Conservation (phyloP, 306 rosid species). For the Cicer judaicum region DNA sequence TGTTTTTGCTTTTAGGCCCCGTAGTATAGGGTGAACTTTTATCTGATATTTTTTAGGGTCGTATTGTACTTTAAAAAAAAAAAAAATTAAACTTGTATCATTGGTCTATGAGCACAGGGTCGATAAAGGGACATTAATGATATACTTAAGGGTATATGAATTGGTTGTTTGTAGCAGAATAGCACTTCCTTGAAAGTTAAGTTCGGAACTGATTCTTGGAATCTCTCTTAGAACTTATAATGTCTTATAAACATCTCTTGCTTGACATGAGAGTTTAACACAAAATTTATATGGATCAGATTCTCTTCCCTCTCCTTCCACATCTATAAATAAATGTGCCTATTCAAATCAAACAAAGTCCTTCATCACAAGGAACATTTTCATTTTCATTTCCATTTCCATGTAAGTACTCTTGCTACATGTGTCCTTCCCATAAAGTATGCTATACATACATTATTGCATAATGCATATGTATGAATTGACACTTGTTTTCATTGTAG, state of each 20-base stretch:
- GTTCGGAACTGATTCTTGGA: conserved; percentile 41
- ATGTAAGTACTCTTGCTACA: conserved; percentile 15
- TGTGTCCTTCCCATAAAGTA: conserved; percentile 13
- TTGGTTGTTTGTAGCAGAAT: neutral
- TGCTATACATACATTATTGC: conserved; percentile 3
- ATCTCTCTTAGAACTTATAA: conserved; percentile 20
- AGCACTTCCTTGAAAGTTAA: conserved; percentile 42
- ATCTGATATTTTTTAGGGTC: no score
- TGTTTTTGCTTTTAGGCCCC: no score
- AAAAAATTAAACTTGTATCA: no score
- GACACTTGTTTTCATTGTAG: neutral
- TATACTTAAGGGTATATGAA: no score
- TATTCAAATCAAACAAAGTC: conserved; percentile 9
- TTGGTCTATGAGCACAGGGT: no score
- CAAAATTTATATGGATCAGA: conserved; percentile 32
- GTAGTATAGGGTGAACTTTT: no score
- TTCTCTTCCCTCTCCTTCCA: neutral
- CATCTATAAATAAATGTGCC: conserved; percentile 6
- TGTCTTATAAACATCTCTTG: conserved; percentile 34
- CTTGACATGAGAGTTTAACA: conserved; percentile 32
- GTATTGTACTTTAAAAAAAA: no score
- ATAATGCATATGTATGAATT: neutral
- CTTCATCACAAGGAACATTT: conserved; percentile 24
- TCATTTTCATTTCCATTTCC: conserved; percentile 17
- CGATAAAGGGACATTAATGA: no score